These are phyloP conservation scores for Coemansia sp. DNA, from an alignment of 192 early-diverging fungal species.

Conservation along the genomic window DNA sequence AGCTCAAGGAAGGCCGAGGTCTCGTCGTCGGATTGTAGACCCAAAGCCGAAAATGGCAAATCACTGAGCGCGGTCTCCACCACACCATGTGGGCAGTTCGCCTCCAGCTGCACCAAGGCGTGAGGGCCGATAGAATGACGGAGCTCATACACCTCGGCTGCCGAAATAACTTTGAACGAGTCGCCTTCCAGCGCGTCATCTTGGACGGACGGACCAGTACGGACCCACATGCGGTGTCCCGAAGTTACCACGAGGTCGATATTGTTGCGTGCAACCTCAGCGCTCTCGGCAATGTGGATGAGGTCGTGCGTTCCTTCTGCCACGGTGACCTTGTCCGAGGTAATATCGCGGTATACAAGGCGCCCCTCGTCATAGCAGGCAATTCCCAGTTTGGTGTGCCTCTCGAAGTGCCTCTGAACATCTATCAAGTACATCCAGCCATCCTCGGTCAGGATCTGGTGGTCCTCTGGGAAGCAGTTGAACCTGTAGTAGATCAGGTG, in stretches of 20 bases:
- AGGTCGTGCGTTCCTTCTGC: slow-evolving; percentile 28
- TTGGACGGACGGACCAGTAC: slow-evolving; percentile 3
- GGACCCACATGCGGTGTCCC: slow-evolving; percentile 35
- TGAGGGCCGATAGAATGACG: slow-evolving; percentile 15
- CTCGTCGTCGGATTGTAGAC: slow-evolving; percentile 13
- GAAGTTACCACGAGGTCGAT: slow-evolving; percentile 24
- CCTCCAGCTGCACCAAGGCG: slow-evolving; percentile 28
- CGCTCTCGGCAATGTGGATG: slow-evolving; percentile 20
- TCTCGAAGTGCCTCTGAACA: slow-evolving; percentile 33
- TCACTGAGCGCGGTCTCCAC: not conserved
- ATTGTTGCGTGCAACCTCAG: slow-evolving; percentile 23
- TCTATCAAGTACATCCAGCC: slow-evolving; percentile 36
- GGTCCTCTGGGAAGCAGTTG: slow-evolving; percentile 57
- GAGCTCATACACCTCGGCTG: slow-evolving; percentile 14
- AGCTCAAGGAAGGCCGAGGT: slow-evolving; percentile 31
- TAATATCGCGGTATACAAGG: slow-evolving; percentile 29
- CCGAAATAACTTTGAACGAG: slow-evolving; percentile 1
- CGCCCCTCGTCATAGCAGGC: slow-evolving; percentile 35
- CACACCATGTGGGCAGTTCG: slow-evolving; percentile 16
- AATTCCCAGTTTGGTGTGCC: slow-evolving; percentile 13
- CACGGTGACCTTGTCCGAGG: slow-evolving; percentile 22
- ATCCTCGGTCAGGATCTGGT: slow-evolving; percentile 38
- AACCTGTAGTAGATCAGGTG: slow-evolving; percentile 93
- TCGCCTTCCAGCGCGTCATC: not conserved
- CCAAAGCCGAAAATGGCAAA: slow-evolving; percentile 14